These are phyloP conservation scores for Aphanocladium album DNA, from an alignment of 2,329 filamentous ascomycete genomes.

Conservation along the genomic window DNA sequence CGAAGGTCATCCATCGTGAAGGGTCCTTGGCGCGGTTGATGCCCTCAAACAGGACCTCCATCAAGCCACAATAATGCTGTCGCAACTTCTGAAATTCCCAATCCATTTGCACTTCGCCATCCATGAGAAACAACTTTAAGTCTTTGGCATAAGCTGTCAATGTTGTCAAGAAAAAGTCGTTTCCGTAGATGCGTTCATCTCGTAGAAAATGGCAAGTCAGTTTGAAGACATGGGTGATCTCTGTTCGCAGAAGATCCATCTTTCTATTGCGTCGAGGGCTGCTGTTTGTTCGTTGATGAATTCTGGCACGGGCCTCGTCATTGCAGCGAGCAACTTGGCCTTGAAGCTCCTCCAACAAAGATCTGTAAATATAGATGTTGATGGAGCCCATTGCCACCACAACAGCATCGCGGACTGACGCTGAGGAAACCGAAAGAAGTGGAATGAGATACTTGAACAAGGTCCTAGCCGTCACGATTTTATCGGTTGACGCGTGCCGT, in stretches of 20 bases:
- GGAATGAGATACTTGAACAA: conserved; percentile 91
- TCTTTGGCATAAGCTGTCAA: conserved; percentile 88
- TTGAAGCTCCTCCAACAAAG: conserved; percentile 83
- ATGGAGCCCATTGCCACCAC: conserved; percentile 91
- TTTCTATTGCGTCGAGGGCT: conserved; percentile 75
- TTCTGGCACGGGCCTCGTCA: conserved; percentile 77
- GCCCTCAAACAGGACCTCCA: conserved; percentile 89
- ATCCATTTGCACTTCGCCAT: conserved; percentile 89
- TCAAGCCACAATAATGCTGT: conserved; percentile 87
- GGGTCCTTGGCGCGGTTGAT: conserved; percentile 82
- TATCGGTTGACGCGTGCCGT: conserved; percentile 60
- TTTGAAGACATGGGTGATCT: conserved; percentile 95
- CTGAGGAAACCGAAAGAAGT: conserved; percentile 72
- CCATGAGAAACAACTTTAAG: conserved; percentile 88
- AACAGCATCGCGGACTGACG: conserved; percentile 81
- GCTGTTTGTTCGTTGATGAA: conserved; percentile 83
- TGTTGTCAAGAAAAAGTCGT: conserved; percentile 87
- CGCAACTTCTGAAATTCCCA: conserved; percentile 90
- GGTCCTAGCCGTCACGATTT: conserved; percentile 80
- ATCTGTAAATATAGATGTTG: conserved; percentile 89
- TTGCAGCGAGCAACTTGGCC: conserved; percentile 81
- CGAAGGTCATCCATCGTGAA: conserved; percentile 94
- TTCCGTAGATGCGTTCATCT: conserved; percentile 69
- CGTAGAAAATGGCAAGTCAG: conserved; percentile 86
- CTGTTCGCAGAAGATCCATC: conserved; percentile 82